phyloP scores from a whole-genome alignment of 805 yeast species.

The Sugiyamaella marilandica region DNA sequence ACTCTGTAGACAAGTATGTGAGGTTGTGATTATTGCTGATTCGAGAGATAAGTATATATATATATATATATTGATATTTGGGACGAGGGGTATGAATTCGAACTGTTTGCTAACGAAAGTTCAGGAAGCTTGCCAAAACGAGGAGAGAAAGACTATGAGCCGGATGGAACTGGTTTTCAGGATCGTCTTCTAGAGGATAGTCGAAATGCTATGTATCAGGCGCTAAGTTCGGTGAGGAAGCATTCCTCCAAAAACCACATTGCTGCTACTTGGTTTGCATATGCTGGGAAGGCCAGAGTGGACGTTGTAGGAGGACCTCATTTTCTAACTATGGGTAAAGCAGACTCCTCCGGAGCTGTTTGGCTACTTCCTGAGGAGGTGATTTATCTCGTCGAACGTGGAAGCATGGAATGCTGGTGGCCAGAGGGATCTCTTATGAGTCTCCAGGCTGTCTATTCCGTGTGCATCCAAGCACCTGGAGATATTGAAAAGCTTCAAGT shows the following conservation, averaged over 20 bases:
- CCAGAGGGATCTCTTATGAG: slow-evolving; percentile 43
- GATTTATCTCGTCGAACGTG: slow-evolving; percentile 76
- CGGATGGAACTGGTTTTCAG: slow-evolving; percentile 65
- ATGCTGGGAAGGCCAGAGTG: slow-evolving; percentile 35
- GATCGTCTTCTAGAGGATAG: slow-evolving; percentile 45
- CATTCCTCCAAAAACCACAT: slow-evolving; percentile 45
- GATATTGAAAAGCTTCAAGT: slow-evolving; percentile 57
- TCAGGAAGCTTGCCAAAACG: slow-evolving; percentile 49
- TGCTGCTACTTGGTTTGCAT: slow-evolving; percentile 45
- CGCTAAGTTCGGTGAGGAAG: slow-evolving; percentile 40
- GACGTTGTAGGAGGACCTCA: slow-evolving; percentile 64
- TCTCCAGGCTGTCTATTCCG: slow-evolving; percentile 59
- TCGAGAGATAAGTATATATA: not conserved
- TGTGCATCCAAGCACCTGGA: slow-evolving; percentile 40
- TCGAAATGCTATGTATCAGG: slow-evolving; percentile 66
- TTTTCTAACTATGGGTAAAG: slow-evolving; percentile 65
- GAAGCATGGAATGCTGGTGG: slow-evolving; percentile 44
- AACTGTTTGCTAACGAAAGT: slow-evolving; percentile 1
- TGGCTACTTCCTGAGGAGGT: slow-evolving; percentile 64
- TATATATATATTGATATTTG: no score
- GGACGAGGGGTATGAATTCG: not conserved
- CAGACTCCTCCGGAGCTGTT: slow-evolving; percentile 45
- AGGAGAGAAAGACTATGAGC: slow-evolving; percentile 84
- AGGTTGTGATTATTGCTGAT: not conserved
- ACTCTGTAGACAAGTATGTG: slow-evolving; percentile 8